Percentiles rank a stretch among this genome's conserved stretches.
Evolutionary conservation across 2,329 filamentous ascomycete species (phyloP).

Genomic region (Paecilomyces formosus): DNA sequence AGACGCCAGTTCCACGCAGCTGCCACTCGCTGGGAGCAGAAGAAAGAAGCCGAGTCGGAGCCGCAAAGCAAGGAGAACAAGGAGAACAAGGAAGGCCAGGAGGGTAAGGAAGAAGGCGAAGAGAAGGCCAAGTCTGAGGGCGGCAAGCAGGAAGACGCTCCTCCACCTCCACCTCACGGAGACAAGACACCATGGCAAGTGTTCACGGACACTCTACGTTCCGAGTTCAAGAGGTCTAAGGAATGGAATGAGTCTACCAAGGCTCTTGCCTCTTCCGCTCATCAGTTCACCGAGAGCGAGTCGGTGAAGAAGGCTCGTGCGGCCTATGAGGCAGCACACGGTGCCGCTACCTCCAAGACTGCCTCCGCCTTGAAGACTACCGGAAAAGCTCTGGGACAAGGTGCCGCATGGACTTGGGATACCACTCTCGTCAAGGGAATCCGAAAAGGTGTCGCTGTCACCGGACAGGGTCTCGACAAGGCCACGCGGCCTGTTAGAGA

Average conservation of each 20-base stretch:
- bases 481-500: conserved; percentile 90
- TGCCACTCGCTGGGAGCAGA: conserved; percentile 25
- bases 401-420: conserved; percentile 96
- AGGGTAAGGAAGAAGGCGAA: conserved; percentile 26
- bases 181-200: conserved; percentile 99
- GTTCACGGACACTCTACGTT: conserved; percentile 91
- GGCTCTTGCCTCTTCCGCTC: conserved; percentile 77
- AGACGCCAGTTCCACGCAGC: conserved; percentile 31
- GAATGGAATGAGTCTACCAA: conserved; percentile 99
- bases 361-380: conserved; percentile 77
- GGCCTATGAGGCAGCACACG: conserved; percentile 80
- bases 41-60: conserved; percentile 29
- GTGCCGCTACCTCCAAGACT: conserved; percentile 71
- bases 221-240: conserved; percentile 92
- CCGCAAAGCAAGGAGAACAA: conserved; percentile 28
- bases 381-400: conserved; percentile 77
- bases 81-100: conserved; percentile 12
- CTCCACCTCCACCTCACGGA: conserved; percentile 90
- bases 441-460: conserved; percentile 75
- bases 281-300: conserved; percentile 90
- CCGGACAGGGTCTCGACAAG: conserved; percentile 82
- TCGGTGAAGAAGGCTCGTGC: conserved; percentile 77
- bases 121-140: conserved; percentile 28
- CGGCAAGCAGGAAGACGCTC: conserved; percentile 56
- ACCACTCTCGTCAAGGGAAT: conserved; percentile 88